Evolutionary conservation across 2,329 filamentous ascomycete genomes (phyloP).

Genomic region (Macrophomina pseudophaseolina): DNA sequence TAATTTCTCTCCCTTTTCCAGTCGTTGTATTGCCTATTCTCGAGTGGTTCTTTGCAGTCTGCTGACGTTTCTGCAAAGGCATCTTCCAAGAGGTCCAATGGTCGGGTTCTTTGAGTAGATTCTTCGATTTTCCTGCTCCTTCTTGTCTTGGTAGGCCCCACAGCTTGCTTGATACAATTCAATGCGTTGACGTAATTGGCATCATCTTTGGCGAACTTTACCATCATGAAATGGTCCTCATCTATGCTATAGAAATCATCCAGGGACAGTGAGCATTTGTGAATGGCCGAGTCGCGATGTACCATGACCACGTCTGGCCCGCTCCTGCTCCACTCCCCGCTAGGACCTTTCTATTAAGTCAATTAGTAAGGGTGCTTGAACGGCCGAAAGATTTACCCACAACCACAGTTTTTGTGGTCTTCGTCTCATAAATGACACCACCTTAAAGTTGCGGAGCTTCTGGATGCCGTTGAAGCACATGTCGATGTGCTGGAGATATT

Average conservation of each 20-base stretch:
- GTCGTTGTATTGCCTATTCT: too few relatives aligned
- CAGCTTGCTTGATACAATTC: too few relatives aligned
- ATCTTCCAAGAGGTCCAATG: too few relatives aligned
- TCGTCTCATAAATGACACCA: conserved; percentile 3
- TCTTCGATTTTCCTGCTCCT: too few relatives aligned
- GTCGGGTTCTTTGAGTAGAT: too few relatives aligned
- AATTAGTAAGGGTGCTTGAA: too few relatives aligned
- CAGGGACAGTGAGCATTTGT: neutral
- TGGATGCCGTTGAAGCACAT: neutral
- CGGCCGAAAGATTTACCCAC: neutral
- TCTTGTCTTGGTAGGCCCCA: too few relatives aligned
- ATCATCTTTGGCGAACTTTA: neutral
- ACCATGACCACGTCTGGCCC: neutral
- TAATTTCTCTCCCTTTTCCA: too few relatives aligned
- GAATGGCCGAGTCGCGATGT: neutral
- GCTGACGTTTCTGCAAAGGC: too few relatives aligned
- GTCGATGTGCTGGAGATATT: neutral
- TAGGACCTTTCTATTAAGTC: too few relatives aligned
- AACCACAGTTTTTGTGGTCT: neutral
- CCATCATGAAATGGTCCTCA: neutral
- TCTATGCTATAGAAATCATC: neutral
- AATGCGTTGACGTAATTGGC: neutral
- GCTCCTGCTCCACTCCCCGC: neutral
- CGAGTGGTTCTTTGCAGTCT: too few relatives aligned
- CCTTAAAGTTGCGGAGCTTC: neutral